Percentiles rank a stretch among this genome's conserved stretches.
These are phyloP conservation scores for Diatrype stigma DNA, from an alignment of 2,329 filamentous ascomycete genomes.

Conservation along the genomic window DNA sequence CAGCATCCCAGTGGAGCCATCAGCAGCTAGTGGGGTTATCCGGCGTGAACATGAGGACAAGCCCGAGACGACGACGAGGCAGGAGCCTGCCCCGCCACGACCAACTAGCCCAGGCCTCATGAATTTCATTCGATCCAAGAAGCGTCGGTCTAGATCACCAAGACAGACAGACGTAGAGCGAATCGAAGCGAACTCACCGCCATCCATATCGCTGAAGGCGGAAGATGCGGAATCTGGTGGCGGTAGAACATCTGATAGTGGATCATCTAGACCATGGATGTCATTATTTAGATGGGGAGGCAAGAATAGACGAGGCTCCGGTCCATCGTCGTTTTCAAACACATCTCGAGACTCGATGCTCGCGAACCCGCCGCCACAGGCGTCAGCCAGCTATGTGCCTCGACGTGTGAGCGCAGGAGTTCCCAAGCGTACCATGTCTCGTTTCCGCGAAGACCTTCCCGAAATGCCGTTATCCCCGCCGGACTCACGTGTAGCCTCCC, in stretches of 20 bases:
- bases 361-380: slow-evolving; percentile 34
- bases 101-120: slow-evolving; percentile 31
- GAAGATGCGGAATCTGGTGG: slow-evolving; percentile 47
- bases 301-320: slow-evolving; percentile 53
- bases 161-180: slow-evolving; percentile 37
- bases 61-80: slow-evolving; percentile 7
- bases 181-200: slow-evolving; percentile 24
- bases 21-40: slow-evolving; percentile 5
- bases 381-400: slow-evolving; percentile 28
- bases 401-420: slow-evolving; percentile 39
- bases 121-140: slow-evolving; percentile 40
- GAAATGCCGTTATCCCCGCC: slow-evolving; percentile 84
- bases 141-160: slow-evolving; percentile 48
- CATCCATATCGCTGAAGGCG: slow-evolving; percentile 32
- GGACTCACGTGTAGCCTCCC: slow-evolving; percentile 75
- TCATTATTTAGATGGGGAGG: slow-evolving; percentile 71
- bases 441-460: slow-evolving; percentile 87
- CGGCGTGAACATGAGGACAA: slow-evolving; percentile 8
- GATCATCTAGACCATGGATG: slow-evolving; percentile 55
- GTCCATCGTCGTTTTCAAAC: slow-evolving; percentile 81
- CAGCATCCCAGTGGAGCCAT: slow-evolving; percentile 36
- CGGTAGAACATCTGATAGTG: slow-evolving; percentile 53
- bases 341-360: slow-evolving; percentile 82
- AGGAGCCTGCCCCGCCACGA: slow-evolving; percentile 13
- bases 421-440: slow-evolving; percentile 79